Evolutionary conservation across 768 basidiomycete genomes (phyloP), one percentile per base, ranked within the genome.

Genomic region (Multifurca ochricompacta): DNA sequence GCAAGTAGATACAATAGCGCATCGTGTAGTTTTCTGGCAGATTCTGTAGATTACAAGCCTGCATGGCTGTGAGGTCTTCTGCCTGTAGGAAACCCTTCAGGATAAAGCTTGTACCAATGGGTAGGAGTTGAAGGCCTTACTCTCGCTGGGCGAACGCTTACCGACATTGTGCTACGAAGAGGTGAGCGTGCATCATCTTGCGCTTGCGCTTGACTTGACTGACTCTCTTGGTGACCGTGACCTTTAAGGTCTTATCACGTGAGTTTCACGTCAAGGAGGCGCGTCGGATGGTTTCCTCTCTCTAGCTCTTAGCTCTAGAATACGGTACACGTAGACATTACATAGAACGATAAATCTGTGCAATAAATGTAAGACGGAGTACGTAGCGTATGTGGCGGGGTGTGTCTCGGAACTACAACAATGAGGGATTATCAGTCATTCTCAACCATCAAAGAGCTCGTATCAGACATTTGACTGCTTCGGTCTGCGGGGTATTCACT

Each of bases 21-120:
- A 91, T 83, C 11, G 80, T 81, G 64, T 92, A 92, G 71, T 92
- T 91, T 69, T 95, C 93, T 0, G 93, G 93, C 28, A 97, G 72
- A 65, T 95, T 96, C 68, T 92, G 84, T 58, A 95, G 73, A 68
- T 97, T 97, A 65, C 88, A 85, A 51, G 91, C 85, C 69, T 97
- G 93, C 91, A 96, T 95, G 14, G 87, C 91, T 62, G 83, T 73
- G 60, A 95, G 78, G 70, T 96, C 93, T 46, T 87, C 88, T 64
- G 87, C 78, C 91, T 94, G 19, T 52, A 18, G 34, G 14, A 40
- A 27, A 18, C 32, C 66, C 54, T 67, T 27, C 10, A 13, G 23
- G 19, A 65, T 41, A 59, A 62, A 52, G 46, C 19, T 19, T 37
- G 42, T 10, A 44, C 19, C 21, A 35, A n/a, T 35, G 23, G 25